These are phyloP conservation scores for Fusarium zealandicum DNA, from an alignment of 2,329 filamentous ascomycete species.

Conservation along the genomic window DNA sequence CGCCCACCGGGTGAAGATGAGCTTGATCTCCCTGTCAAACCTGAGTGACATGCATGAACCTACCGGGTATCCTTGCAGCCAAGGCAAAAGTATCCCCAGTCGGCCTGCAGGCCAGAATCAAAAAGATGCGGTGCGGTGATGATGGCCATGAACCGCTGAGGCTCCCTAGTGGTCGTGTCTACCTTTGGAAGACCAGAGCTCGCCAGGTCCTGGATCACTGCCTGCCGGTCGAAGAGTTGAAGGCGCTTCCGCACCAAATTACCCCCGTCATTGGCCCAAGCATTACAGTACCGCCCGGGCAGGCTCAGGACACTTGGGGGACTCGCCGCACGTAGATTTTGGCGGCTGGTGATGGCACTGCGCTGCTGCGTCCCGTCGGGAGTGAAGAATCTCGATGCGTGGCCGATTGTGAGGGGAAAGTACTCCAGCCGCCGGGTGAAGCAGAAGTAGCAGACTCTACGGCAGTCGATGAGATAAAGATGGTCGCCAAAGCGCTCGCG, in stretches of 20 bases:
- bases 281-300: slow-evolving; percentile 15
- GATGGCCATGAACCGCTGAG: slow-evolving; percentile 24
- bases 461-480: slow-evolving; percentile 49
- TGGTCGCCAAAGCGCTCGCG: slow-evolving; percentile 50
- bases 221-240: slow-evolving; percentile 16
- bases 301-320: slow-evolving; percentile 10
- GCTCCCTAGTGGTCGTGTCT: slow-evolving; percentile 11
- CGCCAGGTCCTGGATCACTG: neutral
- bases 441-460: slow-evolving; percentile 51
- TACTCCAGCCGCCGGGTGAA: slow-evolving; percentile 43
- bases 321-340: neutral
- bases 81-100: slow-evolving; percentile 25
- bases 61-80: slow-evolving; percentile 13
- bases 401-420: slow-evolving; percentile 37
- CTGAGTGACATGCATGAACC: slow-evolving; percentile 7
- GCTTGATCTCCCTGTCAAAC: too few species aligned
- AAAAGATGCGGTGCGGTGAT: slow-evolving; percentile 22
- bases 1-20: too few species aligned
- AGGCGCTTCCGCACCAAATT: slow-evolving; percentile 4
- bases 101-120: slow-evolving; percentile 2
- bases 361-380: neutral
- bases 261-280: neutral
- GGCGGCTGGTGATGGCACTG: neutral
- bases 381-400: slow-evolving; percentile 5
- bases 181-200: neutral